phyloP scores from a whole-genome alignment of 164 flowering plant genomes.

The Aristolochia fimbriata region DNA sequence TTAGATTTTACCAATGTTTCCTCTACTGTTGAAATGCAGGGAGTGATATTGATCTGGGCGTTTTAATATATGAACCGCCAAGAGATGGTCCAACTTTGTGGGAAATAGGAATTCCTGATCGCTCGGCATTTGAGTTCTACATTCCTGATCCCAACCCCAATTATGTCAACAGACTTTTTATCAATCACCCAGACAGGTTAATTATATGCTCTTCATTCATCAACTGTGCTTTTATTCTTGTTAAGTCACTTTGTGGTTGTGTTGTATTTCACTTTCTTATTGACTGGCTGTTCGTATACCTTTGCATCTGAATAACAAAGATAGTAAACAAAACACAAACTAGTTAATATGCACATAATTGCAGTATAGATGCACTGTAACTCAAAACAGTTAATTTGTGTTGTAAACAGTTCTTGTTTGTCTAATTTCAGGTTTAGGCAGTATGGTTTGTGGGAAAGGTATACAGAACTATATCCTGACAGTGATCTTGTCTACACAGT shows the following conservation, averaged over 20 bases:
- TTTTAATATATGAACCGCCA: conserved; percentile 57
- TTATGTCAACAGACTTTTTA: conserved; percentile 50
- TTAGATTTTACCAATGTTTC: too few species aligned
- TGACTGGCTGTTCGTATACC: neutral
- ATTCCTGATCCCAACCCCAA: conserved; percentile 72
- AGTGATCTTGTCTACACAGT: conserved; percentile 52
- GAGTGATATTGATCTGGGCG: conserved; percentile 40
- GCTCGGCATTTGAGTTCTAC: conserved; percentile 72
- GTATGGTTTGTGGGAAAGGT: conserved; percentile 86
- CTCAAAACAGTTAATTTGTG: neutral
- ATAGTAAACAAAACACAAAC: neutral
- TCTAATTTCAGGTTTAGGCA: conserved; percentile 52
- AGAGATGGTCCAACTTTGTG: conserved; percentile 81
- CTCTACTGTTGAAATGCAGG: conserved; percentile 28
- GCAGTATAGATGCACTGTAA: neutral
- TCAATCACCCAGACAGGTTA: conserved; percentile 61
- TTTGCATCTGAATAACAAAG: neutral
- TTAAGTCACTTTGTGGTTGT: too few species aligned
- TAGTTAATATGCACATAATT: neutral
- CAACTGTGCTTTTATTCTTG: too few species aligned
- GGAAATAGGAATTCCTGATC: conserved; percentile 90
- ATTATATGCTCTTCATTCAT: neutral
- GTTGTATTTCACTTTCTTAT: neutral
- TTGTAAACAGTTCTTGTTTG: neutral
- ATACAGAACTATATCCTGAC: conserved; percentile 53